A percentile compares a stretch with the other conserved stretches of the same genome.
Evolutionary conservation across 2,329 filamentous ascomycete species (phyloP).

Genomic region (Aspergillus pseudoglaucus): DNA sequence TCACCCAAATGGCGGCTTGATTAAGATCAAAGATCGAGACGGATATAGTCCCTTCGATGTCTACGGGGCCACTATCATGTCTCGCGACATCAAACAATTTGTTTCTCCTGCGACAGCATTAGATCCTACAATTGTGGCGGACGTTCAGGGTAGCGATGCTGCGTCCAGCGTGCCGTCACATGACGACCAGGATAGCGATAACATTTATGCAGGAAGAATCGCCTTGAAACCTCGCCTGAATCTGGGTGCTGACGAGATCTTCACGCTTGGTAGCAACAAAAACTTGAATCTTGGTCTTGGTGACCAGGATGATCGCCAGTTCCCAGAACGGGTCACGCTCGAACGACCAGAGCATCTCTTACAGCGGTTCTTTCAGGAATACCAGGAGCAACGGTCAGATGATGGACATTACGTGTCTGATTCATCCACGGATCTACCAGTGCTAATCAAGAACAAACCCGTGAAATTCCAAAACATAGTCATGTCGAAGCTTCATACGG

Average conservation of each 20-base stretch:
- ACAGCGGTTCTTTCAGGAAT: constrained; percentile 64
- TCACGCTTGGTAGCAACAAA: constrained; percentile 92
- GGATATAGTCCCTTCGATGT: constrained; percentile 92
- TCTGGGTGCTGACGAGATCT: constrained; percentile 73
- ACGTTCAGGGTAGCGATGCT: constrained; percentile 37
- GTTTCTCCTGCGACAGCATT: constrained; percentile 27
- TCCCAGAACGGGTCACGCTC: constrained; percentile 74
- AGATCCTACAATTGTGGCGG: constrained; percentile 33
- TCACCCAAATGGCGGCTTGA: constrained; percentile 64
- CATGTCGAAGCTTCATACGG: constrained; percentile 88
- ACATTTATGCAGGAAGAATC: constrained; percentile 17
- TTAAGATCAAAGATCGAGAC: constrained; percentile 93
- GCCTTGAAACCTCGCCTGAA: constrained; percentile 28
- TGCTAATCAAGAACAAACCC: constrained; percentile 63
- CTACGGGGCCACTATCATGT: constrained; percentile 78
- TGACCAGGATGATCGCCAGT: constrained; percentile 93
- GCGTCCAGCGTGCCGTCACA: constrained; percentile 23
- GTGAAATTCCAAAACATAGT: constrained; percentile 72
- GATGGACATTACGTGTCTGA: constrained; percentile 21
- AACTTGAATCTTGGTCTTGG: constrained; percentile 88
- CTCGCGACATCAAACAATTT: constrained; percentile 55
- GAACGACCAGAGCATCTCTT: constrained; percentile 72
- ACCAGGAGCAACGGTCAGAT: constrained; percentile 42
- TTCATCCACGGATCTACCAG: constrained; percentile 57
- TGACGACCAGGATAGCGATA: constrained; percentile 48